Base-by-base conservation (phyloP, 1,139 yeast genomes). In the Candida pseudocylindracea region DNA sequence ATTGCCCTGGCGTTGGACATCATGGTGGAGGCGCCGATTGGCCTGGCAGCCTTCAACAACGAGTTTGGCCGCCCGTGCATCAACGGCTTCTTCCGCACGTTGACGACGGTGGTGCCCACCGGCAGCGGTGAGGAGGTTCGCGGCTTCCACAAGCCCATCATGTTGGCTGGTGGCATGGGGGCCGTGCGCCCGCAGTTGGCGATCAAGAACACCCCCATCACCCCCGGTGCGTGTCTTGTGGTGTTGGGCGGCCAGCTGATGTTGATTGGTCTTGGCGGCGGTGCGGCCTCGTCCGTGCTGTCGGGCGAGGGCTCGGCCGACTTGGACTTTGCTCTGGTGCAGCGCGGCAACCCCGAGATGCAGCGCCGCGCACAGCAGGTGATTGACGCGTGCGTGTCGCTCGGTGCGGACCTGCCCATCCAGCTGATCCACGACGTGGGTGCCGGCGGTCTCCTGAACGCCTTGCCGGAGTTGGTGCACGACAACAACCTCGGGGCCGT, bases 141-240 rank as follows among this genome's bases (percentile, higher is more conserved):
- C 56, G 99, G 99, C 31, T 91, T 74, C 69, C 99, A 91, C 55
- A 91, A 91, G 54, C 99, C 99, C 34, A 85, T 91, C 46, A 91
- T 91, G 99, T 61, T 91, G 55, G 98, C 99, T 36, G 99, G 99
- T 60, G 99, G 99, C 48, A 67, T 91, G 62, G 99, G 99, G 48
- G 74, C 94, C 27, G 79, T 88, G 34, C 72, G 98, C 53, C 96
- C 96, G 7, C 83, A 70, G 39, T 72, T 85, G 48, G 88, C 98
- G 8, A 62, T 91, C 42, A 91, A 91, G 53, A 76, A 81, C 50
- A 70, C 72, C 36, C 74, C 68, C 39, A 83, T 91, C 42, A 80
- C 94, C 4, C 93, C 96, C 26, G 95, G 95, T 15, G 73, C 96
- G 26, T 72, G 78, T 37, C 63, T 91, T 41, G 80, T 91, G 49